Evolutionary conservation across 2,329 filamentous ascomycete genomes (phyloP), one percentile per base, ranked within the genome.

Genomic region (Fusarium irregulare): DNA sequence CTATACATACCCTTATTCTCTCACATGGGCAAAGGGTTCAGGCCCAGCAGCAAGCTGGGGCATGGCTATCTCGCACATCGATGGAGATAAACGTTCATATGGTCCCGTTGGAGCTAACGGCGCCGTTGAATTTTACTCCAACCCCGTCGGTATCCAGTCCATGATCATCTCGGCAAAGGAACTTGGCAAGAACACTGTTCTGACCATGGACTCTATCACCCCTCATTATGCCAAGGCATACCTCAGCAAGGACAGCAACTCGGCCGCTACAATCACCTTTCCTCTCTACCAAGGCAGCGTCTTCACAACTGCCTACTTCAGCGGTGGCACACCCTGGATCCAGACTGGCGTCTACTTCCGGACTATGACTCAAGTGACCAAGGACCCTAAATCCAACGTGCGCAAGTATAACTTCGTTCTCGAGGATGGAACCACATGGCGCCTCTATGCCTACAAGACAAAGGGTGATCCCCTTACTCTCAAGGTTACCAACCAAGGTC

Each of bases 221-320:
- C 88, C 84, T 55, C 91, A 83, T 76, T 92, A 83, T 37, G 86
- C 81, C 16, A 89, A 93, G 68, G 88, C 93, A 47, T 91, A 92
- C 46, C 83, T 98, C 32, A 86, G 83, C 53, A 84, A 85, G 4
- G 81, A 84, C 23, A 76, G 79, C n/a, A 82, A 83, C 4, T 84
- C 86, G 10, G 78, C 83, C 2, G 87, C 91, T 1, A 83, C 86
- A 2, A 86, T 98, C 21, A 91, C 88, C 0, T 93, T 97, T 70
- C 94, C 94, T 0, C 77, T 98, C 10, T 89, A 97, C 0, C 95
- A 98, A 76, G 96, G 96, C 13, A 96, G 97, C 89, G 91, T 89
- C 0, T 97, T 94, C 73, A 84, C 97, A 20, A 98, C 94, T 7
- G 94, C 86, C 1, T 79, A 92, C 20, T 98, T 94, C 79, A 85